phyloP scores from a whole-genome alignment of 176 grass and related monocot species.

The Carex scoparia region DNA sequence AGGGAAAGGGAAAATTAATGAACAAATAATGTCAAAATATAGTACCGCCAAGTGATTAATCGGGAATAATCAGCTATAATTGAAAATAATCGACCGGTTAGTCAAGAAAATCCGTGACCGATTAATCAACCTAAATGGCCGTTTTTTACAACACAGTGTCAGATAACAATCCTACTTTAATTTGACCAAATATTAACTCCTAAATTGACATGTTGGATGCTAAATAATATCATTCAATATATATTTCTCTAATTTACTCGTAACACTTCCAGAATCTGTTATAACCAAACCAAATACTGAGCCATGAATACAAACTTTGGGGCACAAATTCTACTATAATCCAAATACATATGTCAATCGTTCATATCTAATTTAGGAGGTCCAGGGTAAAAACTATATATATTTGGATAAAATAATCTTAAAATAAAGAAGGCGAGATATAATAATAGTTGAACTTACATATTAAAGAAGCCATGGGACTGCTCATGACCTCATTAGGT shows the following conservation, averaged over 20 bases:
- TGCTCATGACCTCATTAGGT: conserved; percentile 76
- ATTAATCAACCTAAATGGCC: too few relatives aligned
- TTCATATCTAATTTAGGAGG: background rate
- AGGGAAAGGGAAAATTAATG: background rate
- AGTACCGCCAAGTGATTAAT: too few relatives aligned
- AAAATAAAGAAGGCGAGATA: background rate
- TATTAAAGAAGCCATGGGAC: conserved; percentile 64
- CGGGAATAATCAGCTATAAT: too few relatives aligned
- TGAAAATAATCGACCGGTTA: too few relatives aligned
- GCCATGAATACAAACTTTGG: background rate
- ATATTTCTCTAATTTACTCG: too few relatives aligned
- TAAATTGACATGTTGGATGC: background rate
- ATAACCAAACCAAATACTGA: background rate
- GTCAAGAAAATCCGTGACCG: too few relatives aligned
- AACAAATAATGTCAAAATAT: background rate
- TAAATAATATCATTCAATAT: background rate
- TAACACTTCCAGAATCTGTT: background rate
- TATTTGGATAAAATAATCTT: background rate
- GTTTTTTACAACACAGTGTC: background rate
- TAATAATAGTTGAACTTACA: conserved; percentile 19
- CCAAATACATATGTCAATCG: background rate
- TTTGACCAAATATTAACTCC: background rate
- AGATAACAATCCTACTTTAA: background rate
- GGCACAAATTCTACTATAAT: background rate
- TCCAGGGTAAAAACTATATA: background rate